Conservation (phyloP, 768 basidiomycete genomes). For the Coprinopsis cinerea region DNA sequence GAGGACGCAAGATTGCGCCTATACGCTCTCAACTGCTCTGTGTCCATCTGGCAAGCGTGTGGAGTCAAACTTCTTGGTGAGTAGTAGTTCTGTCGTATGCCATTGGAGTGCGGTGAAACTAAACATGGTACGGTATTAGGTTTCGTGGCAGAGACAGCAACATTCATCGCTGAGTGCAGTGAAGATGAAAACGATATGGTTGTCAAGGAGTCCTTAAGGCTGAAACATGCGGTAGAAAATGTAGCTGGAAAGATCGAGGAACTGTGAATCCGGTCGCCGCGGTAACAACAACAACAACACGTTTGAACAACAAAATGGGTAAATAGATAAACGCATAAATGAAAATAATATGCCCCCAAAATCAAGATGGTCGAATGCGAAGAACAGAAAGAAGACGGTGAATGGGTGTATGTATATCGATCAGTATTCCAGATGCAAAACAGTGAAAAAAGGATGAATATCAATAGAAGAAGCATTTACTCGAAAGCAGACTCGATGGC, state of each 20-base stretch:
- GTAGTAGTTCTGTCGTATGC: constrained; percentile 3
- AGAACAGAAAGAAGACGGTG: constrained; percentile 10
- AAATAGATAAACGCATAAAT: constrained; percentile 19
- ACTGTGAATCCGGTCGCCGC: too few relatives aligned
- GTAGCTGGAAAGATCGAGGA: constrained; percentile 61
- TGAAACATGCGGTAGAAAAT: constrained; percentile 68
- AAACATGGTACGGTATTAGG: constrained; percentile 37
- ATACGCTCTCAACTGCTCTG: constrained; percentile 61
- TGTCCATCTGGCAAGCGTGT: constrained; percentile 70
- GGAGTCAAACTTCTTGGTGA: constrained; percentile 70
- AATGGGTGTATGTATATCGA: too few relatives aligned
- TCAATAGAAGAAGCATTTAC: neutral
- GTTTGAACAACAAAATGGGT: neutral
- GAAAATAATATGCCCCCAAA: constrained; percentile 7
- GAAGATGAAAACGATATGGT: constrained; percentile 88
- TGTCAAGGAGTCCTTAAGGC: constrained; percentile 57
- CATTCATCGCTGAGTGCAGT: constrained; percentile 81
- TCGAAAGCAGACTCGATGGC: constrained; percentile 50
- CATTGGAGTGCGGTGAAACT: constrained; percentile 1
- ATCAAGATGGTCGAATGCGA: constrained; percentile 13
- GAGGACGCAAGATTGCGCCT: constrained; percentile 69
- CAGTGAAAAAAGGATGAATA: constrained; percentile 8
- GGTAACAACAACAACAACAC: neutral
- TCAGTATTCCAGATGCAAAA: constrained; percentile 7
- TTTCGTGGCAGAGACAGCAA: constrained; percentile 73